phyloP scores from a whole-genome alignment of 2,329 filamentous ascomycete species.

The Neofusicoccum umdonicola region DNA sequence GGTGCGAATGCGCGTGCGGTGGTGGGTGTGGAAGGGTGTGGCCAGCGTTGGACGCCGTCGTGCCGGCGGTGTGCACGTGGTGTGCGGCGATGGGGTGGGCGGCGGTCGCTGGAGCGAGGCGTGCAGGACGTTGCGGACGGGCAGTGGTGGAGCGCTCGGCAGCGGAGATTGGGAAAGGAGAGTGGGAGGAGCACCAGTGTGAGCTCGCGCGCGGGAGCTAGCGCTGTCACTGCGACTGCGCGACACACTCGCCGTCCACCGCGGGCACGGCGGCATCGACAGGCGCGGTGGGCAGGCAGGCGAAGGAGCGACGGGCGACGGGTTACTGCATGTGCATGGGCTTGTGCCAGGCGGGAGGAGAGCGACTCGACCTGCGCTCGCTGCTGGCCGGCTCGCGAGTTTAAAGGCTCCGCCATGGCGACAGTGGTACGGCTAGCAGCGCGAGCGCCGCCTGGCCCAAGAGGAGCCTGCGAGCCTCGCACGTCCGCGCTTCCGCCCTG shows the following conservation, averaged over 20 bases:
- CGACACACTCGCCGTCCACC: not conserved
- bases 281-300: not conserved
- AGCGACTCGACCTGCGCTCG: not conserved
- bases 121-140: not conserved
- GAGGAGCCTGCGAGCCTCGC: not conserved
- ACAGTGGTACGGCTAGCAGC: not conserved
- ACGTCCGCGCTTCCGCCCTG: slow-evolving; percentile 8
- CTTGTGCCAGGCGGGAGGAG: too few species aligned
- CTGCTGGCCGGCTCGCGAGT: not conserved
- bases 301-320: not conserved
- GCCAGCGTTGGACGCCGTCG: slow-evolving; percentile 23
- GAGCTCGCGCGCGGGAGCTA: not conserved
- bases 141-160: slow-evolving; percentile 10
- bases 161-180: slow-evolving; percentile 13
- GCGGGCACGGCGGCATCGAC: slow-evolving; percentile 1
- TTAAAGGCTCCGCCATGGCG: not conserved
- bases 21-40: slow-evolving; percentile 26
- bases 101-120: not conserved
- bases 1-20: slow-evolving; percentile 27
- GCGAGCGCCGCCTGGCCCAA: not conserved
- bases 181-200: not conserved
- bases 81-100: slow-evolving; percentile 1
- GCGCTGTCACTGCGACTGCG: not conserved
- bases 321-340: not conserved
- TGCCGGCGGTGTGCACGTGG: slow-evolving; percentile 17